These are phyloP conservation scores for Skeletonema potamos DNA, from an alignment of 108 stramenopile species.

Conservation along the genomic window DNA sequence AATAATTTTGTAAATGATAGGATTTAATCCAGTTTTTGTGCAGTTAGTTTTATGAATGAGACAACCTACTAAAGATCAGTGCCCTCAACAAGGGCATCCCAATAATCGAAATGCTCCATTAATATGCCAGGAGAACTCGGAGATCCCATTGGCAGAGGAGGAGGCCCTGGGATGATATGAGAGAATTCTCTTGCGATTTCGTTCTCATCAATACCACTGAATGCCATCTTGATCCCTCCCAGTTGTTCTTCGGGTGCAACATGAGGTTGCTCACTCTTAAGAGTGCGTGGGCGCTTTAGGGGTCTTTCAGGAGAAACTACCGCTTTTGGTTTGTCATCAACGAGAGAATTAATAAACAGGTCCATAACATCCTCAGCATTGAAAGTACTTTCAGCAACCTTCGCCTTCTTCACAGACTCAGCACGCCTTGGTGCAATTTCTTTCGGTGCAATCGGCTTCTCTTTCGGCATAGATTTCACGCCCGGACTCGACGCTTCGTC, in stretches of 20 bases:
- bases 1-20: background rate
- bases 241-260: slow-evolving; percentile 4
- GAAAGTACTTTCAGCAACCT: background rate
- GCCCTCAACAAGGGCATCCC: slow-evolving; percentile 41
- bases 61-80: background rate
- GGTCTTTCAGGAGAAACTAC: background rate
- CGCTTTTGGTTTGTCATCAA: slow-evolving; percentile 2
- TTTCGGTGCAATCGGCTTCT: background rate
- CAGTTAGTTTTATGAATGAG: background rate
- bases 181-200: slow-evolving; percentile 37
- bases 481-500: background rate
- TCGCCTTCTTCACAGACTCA: background rate
- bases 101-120: slow-evolving; percentile 35
- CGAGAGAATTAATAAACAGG: slow-evolving; percentile 28
- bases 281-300: background rate
- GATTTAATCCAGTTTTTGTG: background rate
- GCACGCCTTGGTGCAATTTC: background rate
- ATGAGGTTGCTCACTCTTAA: slow-evolving; percentile 1
- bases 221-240: slow-evolving; percentile 31
- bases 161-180: background rate
- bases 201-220: slow-evolving; percentile 40
- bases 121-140: background rate
- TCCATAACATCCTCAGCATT: slow-evolving; percentile 34
- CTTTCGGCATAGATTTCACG: background rate
- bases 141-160: background rate